Conservation (phyloP, 2,329 filamentous ascomycete species). For the Knoxdaviesia proteae region DNA sequence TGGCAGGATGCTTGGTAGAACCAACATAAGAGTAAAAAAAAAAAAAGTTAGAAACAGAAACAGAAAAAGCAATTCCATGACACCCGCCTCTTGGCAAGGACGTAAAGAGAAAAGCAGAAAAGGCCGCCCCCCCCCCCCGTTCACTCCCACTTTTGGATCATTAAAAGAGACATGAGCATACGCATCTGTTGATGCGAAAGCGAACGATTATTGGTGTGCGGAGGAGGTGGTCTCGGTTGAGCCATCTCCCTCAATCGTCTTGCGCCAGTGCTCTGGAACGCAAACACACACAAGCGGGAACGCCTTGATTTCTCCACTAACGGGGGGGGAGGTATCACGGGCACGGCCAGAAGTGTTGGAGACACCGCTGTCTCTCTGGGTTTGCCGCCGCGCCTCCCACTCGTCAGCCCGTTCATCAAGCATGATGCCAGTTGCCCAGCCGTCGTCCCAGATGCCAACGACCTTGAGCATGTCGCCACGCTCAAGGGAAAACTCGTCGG, state of each 20-base stretch:
- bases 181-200: too few species aligned
- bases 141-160: not conserved
- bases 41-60: not conserved
- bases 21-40: not conserved
- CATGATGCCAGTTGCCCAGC: slow-evolving; percentile 87
- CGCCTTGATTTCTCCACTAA: slow-evolving; percentile 76
- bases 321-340: slow-evolving; percentile 39
- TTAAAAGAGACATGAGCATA: not conserved
- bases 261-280: slow-evolving; percentile 85
- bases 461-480: slow-evolving; percentile 96
- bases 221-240: slow-evolving; percentile 42
- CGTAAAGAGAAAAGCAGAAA: not conserved
- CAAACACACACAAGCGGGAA: slow-evolving; percentile 96
- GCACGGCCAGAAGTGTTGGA: slow-evolving; percentile 52
- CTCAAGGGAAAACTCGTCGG: slow-evolving; percentile 82
- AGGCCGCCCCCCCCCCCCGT: not conserved
- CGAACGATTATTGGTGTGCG: not conserved
- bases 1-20: too few species aligned
- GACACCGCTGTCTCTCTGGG: slow-evolving; percentile 81
- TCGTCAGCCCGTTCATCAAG: slow-evolving; percentile 70
- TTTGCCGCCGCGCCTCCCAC: slow-evolving; percentile 56
- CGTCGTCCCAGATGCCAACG: slow-evolving; percentile 96
- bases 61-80: not conserved
- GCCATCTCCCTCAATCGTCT: slow-evolving; percentile 81
- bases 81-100: not conserved